Base-by-base conservation (phyloP, 306 rosid species). In the Datisca glomerata region DNA sequence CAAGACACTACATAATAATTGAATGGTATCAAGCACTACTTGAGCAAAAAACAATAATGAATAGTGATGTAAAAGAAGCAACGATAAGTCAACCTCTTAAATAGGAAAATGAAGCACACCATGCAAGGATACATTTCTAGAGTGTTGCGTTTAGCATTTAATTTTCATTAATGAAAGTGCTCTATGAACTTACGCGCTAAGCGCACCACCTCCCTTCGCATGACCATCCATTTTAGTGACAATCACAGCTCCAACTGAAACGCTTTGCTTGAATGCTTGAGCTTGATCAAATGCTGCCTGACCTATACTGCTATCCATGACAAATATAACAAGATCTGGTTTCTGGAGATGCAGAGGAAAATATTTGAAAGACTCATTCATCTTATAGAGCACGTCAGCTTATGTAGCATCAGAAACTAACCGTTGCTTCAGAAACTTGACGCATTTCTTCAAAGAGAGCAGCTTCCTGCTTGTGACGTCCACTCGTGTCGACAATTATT, bases 371-470 rank as follows among this genome's bases (percentile, higher is more conserved):
- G n/a, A n/a, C n/a, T n/a, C n/a, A n/a, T n/a, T 47, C 8, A 31
- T 16, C 39, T 21, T 43, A 29, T 50, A 7, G 41, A 18, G 32
- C 13, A 44, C 11, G 25, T 19, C 36, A 43, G 33, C 2, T 31
- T 25, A 39, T 27, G 9, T 25, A 64, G 55, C 24, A 28, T 54
- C 21, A 64, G 43, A 45, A 75, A 23, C 45, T 11, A 75, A 83
- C 94, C 59, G 93, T 78, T 42, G 96, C 92, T 75, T 78, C 86
- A 9, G 94, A 73, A 71, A 81, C 84, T 76, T 81, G 94, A 13
- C 92, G 79, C 94, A 78, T 81, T 67, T 86, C 96, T 66, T 86
- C 96, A 68, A 73, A 86, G 55, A 86, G 93, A 63, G 86, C 83
- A 49, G 74, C 79, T 61, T 86, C 94, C 56, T 81, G 96, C 46